phyloP scores from a whole-genome alignment of 2,329 filamentous ascomycete species.

The Microdochium bolleyi region DNA sequence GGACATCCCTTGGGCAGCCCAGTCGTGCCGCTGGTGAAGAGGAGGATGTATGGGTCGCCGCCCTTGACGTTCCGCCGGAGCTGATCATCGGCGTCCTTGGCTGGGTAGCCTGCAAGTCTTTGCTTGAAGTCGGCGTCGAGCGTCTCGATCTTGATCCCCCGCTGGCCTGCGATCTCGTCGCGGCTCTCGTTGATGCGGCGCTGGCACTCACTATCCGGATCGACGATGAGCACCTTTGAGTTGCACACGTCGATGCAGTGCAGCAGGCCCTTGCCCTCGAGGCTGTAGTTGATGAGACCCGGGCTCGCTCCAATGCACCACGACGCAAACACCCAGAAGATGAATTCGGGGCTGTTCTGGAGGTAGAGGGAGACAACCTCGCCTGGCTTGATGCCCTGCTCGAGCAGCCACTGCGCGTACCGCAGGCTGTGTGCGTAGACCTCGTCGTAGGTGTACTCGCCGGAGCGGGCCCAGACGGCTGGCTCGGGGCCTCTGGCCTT shows the following conservation, averaged over 20 bases:
- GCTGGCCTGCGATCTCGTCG: slow-evolving; percentile 30
- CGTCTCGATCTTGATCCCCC: slow-evolving; percentile 43
- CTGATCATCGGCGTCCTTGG: slow-evolving; percentile 40
- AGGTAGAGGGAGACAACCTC: slow-evolving; percentile 56
- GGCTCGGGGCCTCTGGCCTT: slow-evolving; percentile 37
- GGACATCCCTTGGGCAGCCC: slow-evolving; percentile 62
- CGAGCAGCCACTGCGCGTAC: slow-evolving; percentile 50
- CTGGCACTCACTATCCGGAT: slow-evolving; percentile 40
- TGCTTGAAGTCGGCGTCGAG: slow-evolving; percentile 34
- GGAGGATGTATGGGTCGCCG: slow-evolving; percentile 47
- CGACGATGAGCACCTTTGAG: slow-evolving; percentile 46
- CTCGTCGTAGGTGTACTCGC: slow-evolving; percentile 48
- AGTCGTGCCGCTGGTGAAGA: slow-evolving; percentile 67
- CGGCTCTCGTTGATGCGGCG: slow-evolving; percentile 47
- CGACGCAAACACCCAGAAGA: slow-evolving; percentile 54
- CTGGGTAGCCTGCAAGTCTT: slow-evolving; percentile 30
- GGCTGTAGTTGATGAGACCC: slow-evolving; percentile 60
- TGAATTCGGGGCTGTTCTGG: slow-evolving; percentile 55
- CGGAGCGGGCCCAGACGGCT: slow-evolving; percentile 56
- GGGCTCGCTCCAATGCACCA: slow-evolving; percentile 57
- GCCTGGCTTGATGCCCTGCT: slow-evolving; percentile 44
- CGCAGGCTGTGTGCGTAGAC: slow-evolving; percentile 40
- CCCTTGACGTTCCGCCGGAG: slow-evolving; percentile 39
- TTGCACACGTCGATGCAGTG: slow-evolving; percentile 52
- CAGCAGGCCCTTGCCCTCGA: slow-evolving; percentile 50